These are phyloP conservation scores for Neonectria hederae DNA, from an alignment of 2,329 filamentous ascomycete genomes.

Conservation along the genomic window DNA sequence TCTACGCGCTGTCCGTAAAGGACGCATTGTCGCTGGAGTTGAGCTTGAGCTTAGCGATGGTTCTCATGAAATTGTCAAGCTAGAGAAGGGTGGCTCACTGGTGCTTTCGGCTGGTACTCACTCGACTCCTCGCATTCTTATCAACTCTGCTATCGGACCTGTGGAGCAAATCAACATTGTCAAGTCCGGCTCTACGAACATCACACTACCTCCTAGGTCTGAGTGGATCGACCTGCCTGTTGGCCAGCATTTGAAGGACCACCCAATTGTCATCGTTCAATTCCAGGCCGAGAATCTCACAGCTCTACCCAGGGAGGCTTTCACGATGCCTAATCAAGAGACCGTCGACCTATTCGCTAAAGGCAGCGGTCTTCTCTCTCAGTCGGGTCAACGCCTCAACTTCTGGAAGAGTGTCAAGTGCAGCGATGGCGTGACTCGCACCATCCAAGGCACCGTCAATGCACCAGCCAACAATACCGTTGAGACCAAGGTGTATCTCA, in stretches of 20 bases:
- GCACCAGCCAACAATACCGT: slow-evolving; percentile 54
- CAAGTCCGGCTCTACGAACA: slow-evolving; percentile 55
- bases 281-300: slow-evolving; percentile 39
- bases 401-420: slow-evolving; percentile 56
- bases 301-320: slow-evolving; percentile 37
- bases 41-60: slow-evolving; percentile 66
- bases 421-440: slow-evolving; percentile 48
- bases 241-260: slow-evolving; percentile 65
- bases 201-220: slow-evolving; percentile 58
- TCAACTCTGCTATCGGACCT: slow-evolving; percentile 70
- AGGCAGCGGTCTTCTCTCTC: slow-evolving; percentile 53
- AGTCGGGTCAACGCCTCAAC: slow-evolving; percentile 56
- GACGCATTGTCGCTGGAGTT: slow-evolving; percentile 70
- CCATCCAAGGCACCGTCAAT: slow-evolving; percentile 57
- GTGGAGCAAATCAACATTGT: slow-evolving; percentile 63
- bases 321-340: slow-evolving; percentile 38
- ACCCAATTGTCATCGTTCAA: slow-evolving; percentile 50
- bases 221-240: slow-evolving; percentile 70
- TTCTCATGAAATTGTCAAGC: slow-evolving; percentile 65
- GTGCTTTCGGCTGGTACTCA: slow-evolving; percentile 74
- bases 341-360: slow-evolving; percentile 46
- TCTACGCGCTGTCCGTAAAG: slow-evolving; percentile 70
- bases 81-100: slow-evolving; percentile 69
- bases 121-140: slow-evolving; percentile 72
- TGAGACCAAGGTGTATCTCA: slow-evolving; percentile 60